These are phyloP conservation scores for Boletus huronensis DNA, from an alignment of 768 basidiomycete genomes.

Conservation along the genomic window DNA sequence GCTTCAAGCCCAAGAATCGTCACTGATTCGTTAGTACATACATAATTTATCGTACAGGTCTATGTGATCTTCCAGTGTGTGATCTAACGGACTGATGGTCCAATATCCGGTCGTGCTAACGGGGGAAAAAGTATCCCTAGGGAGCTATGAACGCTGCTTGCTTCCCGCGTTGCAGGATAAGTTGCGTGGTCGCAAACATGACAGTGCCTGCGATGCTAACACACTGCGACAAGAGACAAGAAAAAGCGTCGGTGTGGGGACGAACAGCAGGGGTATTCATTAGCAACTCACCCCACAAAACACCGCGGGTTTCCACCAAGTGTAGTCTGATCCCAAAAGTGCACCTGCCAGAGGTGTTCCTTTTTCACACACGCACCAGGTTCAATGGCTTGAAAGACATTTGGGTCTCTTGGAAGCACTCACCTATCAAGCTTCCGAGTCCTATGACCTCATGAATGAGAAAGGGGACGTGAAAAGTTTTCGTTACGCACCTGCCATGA, in stretches of 20 bases:
- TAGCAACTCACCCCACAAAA: slow-evolving; percentile 41
- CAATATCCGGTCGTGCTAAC: background rate
- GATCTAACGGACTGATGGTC: background rate
- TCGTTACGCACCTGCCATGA: slow-evolving; percentile 38
- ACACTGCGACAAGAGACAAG: slow-evolving; percentile 5
- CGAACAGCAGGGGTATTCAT: background rate
- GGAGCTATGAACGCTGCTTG: background rate
- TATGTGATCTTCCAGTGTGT: background rate
- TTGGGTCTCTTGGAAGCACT: background rate
- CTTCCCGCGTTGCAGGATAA: slow-evolving; percentile 1
- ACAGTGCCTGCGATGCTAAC: slow-evolving; percentile 15
- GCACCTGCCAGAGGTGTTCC: slow-evolving; percentile 57
- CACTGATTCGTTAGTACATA: background rate
- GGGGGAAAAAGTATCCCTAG: background rate
- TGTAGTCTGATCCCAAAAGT: slow-evolving; percentile 46
- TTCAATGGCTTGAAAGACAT: slow-evolving; percentile 12
- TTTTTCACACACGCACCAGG: slow-evolving; percentile 24
- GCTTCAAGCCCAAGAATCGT: background rate
- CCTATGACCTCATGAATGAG: slow-evolving; percentile 14
- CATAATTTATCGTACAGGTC: background rate
- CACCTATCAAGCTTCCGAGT: slow-evolving; percentile 23
- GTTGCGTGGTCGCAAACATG: slow-evolving; percentile 8
- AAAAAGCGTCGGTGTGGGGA: background rate
- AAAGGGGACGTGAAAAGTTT: background rate
- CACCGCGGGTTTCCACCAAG: slow-evolving; percentile 55